Percentiles rank a stretch among this genome's conserved stretches.
Evolutionary conservation across 2,329 filamentous ascomycete species (phyloP).

Genomic region (Nannizzia gypsea): DNA sequence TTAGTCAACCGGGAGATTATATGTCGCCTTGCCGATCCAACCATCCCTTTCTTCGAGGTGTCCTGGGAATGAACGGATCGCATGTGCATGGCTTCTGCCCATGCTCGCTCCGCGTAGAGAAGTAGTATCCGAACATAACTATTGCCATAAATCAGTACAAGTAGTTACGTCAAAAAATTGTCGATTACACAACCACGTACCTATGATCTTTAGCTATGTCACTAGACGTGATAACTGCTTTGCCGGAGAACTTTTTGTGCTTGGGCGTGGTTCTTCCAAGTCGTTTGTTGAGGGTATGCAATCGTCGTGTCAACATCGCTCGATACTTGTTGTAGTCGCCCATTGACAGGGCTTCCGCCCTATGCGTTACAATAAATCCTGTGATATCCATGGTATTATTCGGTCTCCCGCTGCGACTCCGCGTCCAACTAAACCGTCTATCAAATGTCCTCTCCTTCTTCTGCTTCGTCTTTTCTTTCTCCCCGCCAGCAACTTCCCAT

Average conservation of each 20-base stretch:
- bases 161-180: neutral
- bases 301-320: conserved; percentile 62
- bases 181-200: conserved; percentile 41
- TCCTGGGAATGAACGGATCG: conserved; percentile 72
- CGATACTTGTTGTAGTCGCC: conserved; percentile 85
- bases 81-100: conserved; percentile 93
- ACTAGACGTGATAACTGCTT: conserved; percentile 57
- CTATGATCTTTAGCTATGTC: conserved; percentile 64
- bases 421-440: neutral
- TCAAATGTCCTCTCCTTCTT: neutral
- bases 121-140: conserved; percentile 71
- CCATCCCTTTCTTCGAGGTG: conserved; percentile 58
- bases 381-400: conserved; percentile 69
- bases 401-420: neutral
- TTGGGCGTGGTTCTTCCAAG: conserved; percentile 73
- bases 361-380: conserved; percentile 62
- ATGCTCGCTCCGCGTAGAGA: conserved; percentile 77
- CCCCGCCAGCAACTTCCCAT: neutral
- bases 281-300: conserved; percentile 74
- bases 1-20: conserved; percentile 81
- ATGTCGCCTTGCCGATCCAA: conserved; percentile 69
- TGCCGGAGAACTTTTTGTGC: conserved; percentile 71
- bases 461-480: neutral
- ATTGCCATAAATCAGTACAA: conserved; percentile 12
- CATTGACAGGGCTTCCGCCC: conserved; percentile 73